These are phyloP conservation scores for Hymenoscyphus repandus DNA, from an alignment of 2,329 filamentous ascomycete genomes.

Conservation along the genomic window DNA sequence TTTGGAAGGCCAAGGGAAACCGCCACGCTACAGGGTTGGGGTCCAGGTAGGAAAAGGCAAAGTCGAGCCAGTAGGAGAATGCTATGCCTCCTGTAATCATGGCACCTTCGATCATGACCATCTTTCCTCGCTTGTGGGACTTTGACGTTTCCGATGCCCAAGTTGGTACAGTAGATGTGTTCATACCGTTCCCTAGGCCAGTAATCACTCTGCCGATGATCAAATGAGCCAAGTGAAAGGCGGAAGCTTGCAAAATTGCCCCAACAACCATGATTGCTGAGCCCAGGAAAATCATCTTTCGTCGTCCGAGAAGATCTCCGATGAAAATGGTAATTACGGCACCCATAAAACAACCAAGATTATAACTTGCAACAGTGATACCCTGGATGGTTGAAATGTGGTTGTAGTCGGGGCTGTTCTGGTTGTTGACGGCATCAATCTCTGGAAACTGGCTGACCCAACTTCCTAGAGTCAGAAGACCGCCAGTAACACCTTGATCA, in stretches of 20 bases:
- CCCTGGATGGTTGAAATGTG: conserved; percentile 33
- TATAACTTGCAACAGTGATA: conserved; percentile 51
- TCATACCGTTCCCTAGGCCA: conserved; percentile 47
- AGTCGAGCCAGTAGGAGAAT: conserved; percentile 56
- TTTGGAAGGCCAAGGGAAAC: conserved; percentile 55
- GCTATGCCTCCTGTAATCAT: conserved; percentile 53
- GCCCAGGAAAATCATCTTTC: conserved; percentile 50
- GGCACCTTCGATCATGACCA: conserved; percentile 56
- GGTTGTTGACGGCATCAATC: conserved; percentile 40
- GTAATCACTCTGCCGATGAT: conserved; percentile 47
- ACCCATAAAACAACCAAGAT: conserved; percentile 53
- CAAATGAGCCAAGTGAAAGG: conserved; percentile 45
- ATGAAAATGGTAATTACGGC: conserved; percentile 42
- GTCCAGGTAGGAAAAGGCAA: conserved; percentile 47
- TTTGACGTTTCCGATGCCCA: conserved; percentile 58
- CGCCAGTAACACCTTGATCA: conserved; percentile 44
- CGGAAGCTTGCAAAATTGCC: conserved; percentile 38
- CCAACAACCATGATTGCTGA: conserved; percentile 54
- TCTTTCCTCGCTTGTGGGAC: conserved; percentile 52
- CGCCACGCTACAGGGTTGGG: conserved; percentile 49
- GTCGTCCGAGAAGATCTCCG: conserved; percentile 53
- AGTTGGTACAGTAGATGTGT: conserved; percentile 46
- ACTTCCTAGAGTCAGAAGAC: conserved; percentile 35
- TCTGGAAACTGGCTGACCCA: conserved; percentile 52
- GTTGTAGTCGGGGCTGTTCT: conserved; percentile 17